Conservation (phyloP, 75 land plant genomes). For the Adiantum capillusveneris region DNA sequence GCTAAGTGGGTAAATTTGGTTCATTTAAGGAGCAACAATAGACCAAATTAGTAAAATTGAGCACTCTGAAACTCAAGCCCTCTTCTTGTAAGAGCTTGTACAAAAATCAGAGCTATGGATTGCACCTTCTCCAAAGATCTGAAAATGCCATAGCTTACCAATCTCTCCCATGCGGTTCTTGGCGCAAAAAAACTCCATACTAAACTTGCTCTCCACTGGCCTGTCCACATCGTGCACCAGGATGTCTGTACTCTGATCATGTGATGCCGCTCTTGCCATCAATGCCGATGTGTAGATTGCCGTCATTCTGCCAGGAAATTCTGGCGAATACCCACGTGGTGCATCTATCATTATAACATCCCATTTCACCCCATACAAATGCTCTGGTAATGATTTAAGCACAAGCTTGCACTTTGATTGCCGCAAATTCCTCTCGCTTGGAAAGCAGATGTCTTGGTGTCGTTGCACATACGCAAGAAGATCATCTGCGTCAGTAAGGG, state of each 20-base stretch:
- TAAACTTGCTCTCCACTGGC: conserved; percentile 52
- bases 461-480: conserved; percentile 35
- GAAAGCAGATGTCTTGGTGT: conserved; percentile 24
- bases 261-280: conserved; percentile 39
- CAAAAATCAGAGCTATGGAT: not conserved
- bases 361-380: conserved; percentile 63
- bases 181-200: conserved; percentile 52
- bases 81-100: not conserved
- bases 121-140: conserved; percentile 21
- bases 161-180: conserved; percentile 32
- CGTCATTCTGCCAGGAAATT: conserved; percentile 73
- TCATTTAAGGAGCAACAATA: too few species aligned
- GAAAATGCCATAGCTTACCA: conserved; percentile 66
- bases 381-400: conserved; percentile 34
- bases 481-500: conserved; percentile 36
- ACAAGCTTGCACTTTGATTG: conserved; percentile 49
- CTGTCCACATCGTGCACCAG: conserved; percentile 71
- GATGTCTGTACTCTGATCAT: conserved; percentile 54
- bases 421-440: conserved; percentile 11
- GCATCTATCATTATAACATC: conserved; percentile 85
- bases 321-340: conserved; percentile 57
- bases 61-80: too few species aligned
- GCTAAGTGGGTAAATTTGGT: too few species aligned
- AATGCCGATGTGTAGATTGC: conserved; percentile 75
- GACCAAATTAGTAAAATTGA: too few species aligned